These are phyloP conservation scores for Hypoxylon cercidicola DNA, from an alignment of 495 filamentous ascomycete species.

Conservation along the genomic window DNA sequence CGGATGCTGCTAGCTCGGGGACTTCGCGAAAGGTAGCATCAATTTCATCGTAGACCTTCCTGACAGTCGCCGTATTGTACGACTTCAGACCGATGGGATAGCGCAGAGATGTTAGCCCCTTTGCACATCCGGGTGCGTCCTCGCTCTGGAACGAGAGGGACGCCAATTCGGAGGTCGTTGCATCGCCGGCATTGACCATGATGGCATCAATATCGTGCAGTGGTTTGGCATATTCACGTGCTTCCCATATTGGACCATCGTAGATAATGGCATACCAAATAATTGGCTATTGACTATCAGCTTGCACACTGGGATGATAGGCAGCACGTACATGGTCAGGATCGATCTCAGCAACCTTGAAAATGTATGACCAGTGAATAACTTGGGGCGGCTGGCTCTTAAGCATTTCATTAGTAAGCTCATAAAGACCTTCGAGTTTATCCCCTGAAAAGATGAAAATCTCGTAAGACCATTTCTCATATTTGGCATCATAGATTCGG, in stretches of 20 bases:
- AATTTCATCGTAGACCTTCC: conserved; percentile 14
- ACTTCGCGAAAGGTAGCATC: conserved; percentile 7
- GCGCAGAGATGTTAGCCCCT: conserved; percentile 21
- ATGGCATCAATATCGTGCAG: conserved; percentile 19
- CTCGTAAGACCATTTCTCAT: conserved; percentile 31
- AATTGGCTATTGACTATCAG: conserved; percentile 4
- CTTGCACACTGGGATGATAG: not conserved
- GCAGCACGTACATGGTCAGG: conserved; percentile 14
- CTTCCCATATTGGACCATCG: not conserved
- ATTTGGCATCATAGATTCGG: conserved; percentile 21
- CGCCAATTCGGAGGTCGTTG: conserved; percentile 8
- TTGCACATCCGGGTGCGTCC: conserved; percentile 9
- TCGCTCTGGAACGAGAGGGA: not conserved
- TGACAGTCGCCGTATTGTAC: conserved; percentile 14
- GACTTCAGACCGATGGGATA: conserved; percentile 20
- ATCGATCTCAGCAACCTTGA: conserved; percentile 16
- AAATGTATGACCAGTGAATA: conserved; percentile 26
- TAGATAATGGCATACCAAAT: conserved; percentile 13
- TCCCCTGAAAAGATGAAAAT: conserved; percentile 32
- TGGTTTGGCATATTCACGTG: conserved; percentile 9
- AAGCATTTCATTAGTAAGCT: conserved; percentile 12
- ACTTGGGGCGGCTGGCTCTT: conserved; percentile 12
- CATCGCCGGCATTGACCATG: conserved; percentile 1
- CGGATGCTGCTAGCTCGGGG: conserved; percentile 27
- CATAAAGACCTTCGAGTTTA: conserved; percentile 35